A percentile compares a stretch with the other conserved stretches of the same genome.
phyloP scores from a whole-genome alignment of 2,329 filamentous ascomycete genomes.

The Cadophora luteo-olivacea region DNA sequence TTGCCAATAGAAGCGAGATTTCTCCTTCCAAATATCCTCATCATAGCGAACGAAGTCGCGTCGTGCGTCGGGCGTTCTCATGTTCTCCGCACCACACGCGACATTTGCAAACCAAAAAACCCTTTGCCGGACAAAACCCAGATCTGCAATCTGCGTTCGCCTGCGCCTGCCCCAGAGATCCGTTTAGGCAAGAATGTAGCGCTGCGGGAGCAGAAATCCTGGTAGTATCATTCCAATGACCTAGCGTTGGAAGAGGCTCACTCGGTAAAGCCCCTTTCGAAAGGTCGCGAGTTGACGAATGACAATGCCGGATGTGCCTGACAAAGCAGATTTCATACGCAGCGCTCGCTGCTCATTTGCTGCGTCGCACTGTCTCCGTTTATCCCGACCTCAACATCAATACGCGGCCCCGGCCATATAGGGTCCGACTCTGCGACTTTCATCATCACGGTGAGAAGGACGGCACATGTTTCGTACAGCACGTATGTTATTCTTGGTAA shows the following conservation, averaged over 20 bases:
- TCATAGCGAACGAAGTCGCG: not conserved
- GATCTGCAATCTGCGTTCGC: not conserved
- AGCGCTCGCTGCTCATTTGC: constrained; percentile 2
- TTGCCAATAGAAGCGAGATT: not conserved
- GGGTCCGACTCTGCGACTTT: not conserved
- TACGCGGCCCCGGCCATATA: constrained; percentile 2
- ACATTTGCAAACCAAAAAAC: not conserved
- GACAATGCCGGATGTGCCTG: not conserved
- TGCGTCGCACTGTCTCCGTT: not conserved
- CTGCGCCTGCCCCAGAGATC: not conserved
- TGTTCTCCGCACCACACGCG: not conserved
- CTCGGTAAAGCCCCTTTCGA: too few relatives aligned
- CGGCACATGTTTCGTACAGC: not conserved
- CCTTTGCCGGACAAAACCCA: not conserved
- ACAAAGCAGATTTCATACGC: not conserved
- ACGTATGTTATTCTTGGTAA: not conserved
- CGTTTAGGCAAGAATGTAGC: not conserved
- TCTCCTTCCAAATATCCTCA: not conserved
- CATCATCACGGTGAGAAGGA: not conserved
- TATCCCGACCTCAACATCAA: not conserved
- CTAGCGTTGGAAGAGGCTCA: constrained; percentile 3
- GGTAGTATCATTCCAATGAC: not conserved
- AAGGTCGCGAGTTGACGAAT: constrained; percentile 5
- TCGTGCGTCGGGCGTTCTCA: not conserved
- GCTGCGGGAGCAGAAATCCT: not conserved